Evolutionary conservation across 352 stramenopile genomes (phyloP).

Genomic region (Pythium graminicola): DNA sequence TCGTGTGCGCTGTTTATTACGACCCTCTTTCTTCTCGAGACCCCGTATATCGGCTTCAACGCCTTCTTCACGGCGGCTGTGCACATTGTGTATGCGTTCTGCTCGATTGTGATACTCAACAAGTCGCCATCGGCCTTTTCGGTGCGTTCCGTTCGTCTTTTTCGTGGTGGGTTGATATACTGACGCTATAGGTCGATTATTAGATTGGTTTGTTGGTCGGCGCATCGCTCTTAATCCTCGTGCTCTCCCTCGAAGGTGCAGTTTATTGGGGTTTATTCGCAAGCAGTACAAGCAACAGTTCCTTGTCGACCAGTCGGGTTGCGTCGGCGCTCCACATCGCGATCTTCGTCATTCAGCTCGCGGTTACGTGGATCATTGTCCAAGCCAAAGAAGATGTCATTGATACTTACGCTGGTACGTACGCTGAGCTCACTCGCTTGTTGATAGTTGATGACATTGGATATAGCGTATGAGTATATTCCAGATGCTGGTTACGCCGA

Average conservation of each 20-base stretch:
- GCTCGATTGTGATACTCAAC: slow-evolving; percentile 70
- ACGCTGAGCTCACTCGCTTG: neutral
- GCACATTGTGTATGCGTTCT: slow-evolving; percentile 67
- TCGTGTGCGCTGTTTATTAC: slow-evolving; percentile 50
- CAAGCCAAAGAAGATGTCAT: slow-evolving; percentile 81
- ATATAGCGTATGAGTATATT: slow-evolving; percentile 77
- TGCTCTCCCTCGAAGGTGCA: slow-evolving; percentile 57
- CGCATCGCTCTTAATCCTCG: slow-evolving; percentile 55
- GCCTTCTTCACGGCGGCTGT: slow-evolving; percentile 51
- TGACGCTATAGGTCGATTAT: neutral
- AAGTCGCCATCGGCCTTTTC: slow-evolving; percentile 76
- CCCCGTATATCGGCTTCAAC: slow-evolving; percentile 60
- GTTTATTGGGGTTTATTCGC: slow-evolving; percentile 42
- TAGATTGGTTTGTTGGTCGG: slow-evolving; percentile 74
- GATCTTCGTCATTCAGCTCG: slow-evolving; percentile 59
- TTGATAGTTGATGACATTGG: neutral
- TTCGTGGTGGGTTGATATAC: neutral
- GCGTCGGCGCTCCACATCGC: slow-evolving; percentile 41
- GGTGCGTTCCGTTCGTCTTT: slow-evolving; percentile 25
- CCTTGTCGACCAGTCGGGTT: slow-evolving; percentile 32
- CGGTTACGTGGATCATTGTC: slow-evolving; percentile 52
- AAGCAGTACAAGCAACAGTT: slow-evolving; percentile 19
- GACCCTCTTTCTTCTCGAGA: slow-evolving; percentile 69
- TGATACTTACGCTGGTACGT: slow-evolving; percentile 71
- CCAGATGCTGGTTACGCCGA: slow-evolving; percentile 48